Evolutionary conservation across 2,329 filamentous ascomycete genomes (phyloP), one percentile per base, ranked within the genome.

Genomic region (Cladophialophora psammophila): DNA sequence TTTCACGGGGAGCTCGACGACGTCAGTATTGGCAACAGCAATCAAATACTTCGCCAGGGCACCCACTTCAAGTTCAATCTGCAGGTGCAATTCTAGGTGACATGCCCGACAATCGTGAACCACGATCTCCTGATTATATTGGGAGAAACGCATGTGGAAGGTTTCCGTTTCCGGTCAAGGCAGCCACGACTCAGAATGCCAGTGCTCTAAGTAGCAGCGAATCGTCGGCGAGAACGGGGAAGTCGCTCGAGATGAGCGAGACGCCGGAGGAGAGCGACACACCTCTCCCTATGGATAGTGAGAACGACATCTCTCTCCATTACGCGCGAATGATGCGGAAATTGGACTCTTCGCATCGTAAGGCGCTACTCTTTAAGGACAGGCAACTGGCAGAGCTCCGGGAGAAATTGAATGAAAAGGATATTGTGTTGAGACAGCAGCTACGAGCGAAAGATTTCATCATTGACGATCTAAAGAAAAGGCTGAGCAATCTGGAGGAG

Each of bases 401-500:
- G 18, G 69, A 72, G 56, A 69, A 73, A 32, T 60, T 77, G 9
- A 74, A 76, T 42, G 75, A 77, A 54, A 70, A 75, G 38, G 75
- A 77, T 55, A 73, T 72, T 57, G 74, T 77, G 4, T 73, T 76
- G 50, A 71, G 75, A 55, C 71, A 75, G 60, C 72, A 76, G 57
- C 64, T 77, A 31, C 73, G 72, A 42, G 69, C 71, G 5, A 71
- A 75, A 67, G 75, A 76, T 55, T 74, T 75, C 53, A 64, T 69
- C 42, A 69, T 73, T 45, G 74, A 76, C 34, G 75, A 76, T 56
- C 70, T 76, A 1, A 72, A 70, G 40, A 67, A 67, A 40, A 58
- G 72, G 50, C 68, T 75, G 8, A 61, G 65, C 26, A 66, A 66
- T 56, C 53, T 75, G 40, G 68, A 75, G 38, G 72, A 72, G 58